Evolutionary conservation across 2,329 filamentous ascomycete species (phyloP).

Genomic region (Colletotrichum lini): DNA sequence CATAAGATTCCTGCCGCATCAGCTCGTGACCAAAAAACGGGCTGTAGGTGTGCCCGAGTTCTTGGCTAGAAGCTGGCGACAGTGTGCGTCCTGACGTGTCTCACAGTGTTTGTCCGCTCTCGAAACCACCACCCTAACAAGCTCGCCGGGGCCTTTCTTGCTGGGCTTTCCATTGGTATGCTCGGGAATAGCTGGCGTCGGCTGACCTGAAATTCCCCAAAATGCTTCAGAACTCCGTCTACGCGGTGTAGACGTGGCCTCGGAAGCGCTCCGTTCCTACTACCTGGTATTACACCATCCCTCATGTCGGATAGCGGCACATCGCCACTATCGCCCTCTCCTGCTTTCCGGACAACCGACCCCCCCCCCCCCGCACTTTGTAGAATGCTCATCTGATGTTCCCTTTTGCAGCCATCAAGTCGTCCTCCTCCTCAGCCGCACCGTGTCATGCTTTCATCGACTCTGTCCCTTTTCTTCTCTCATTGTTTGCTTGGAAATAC

Average conservation of each 20-base stretch:
- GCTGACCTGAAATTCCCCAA: slow-evolving; percentile 27
- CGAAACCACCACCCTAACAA: background rate
- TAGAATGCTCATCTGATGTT: slow-evolving; percentile 4
- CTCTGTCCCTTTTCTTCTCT: background rate
- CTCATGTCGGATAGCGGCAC: slow-evolving; percentile 24
- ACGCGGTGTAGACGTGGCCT: slow-evolving; percentile 6
- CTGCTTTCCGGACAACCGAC: background rate
- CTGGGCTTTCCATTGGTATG: background rate
- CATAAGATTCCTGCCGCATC: background rate
- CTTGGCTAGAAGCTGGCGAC: slow-evolving; percentile 22
- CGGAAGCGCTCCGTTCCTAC: background rate
- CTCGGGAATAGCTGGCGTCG: slow-evolving; percentile 25
- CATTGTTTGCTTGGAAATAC: background rate
- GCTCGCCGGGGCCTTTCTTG: background rate
- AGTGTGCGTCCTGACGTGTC: slow-evolving; percentile 17
- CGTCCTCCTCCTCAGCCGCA: slow-evolving; percentile 26
- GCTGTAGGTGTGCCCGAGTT: slow-evolving; percentile 32
- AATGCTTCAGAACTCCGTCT: slow-evolving; percentile 20
- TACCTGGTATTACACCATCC: slow-evolving; percentile 3
- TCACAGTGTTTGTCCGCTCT: slow-evolving; percentile 37
- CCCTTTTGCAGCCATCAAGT: background rate
- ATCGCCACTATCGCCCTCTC: slow-evolving; percentile 12
- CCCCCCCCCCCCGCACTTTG: slow-evolving; percentile 22
- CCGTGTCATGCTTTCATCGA: slow-evolving; percentile 17
- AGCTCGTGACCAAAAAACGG: slow-evolving; percentile 26